Base-by-base conservation (phyloP, 805 yeast species). In the Starmerella riodocensis region DNA sequence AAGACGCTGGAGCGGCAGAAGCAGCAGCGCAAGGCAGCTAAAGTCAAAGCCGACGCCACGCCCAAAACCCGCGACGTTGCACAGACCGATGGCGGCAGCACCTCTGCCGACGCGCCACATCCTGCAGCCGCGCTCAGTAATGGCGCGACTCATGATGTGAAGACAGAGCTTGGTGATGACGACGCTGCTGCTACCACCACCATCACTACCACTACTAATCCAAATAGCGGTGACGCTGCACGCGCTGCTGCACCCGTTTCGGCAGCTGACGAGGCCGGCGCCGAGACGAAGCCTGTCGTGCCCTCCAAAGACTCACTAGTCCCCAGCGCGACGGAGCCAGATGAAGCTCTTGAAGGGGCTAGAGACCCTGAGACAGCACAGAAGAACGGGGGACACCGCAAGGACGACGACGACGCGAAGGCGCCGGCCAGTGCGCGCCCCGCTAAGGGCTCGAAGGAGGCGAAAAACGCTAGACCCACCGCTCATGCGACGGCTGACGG, bases 1-100 rank as follows among this genome's bases (percentile, higher is more conserved):
- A 37, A 42, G 29, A 32, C 25, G 19, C 29, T 29, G 22, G 46
- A 44, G 37, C 36, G 47, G 17, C 33, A 33, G 37, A 21, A 20
- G 18, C 27, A 18, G 29, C 41, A 41, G 13, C 18, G n/a, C 14
- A 23, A 36, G 27, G 8, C n/a, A 14, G 25, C 34, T 9, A n/a
- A 11, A 6, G n/a, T 6, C 17, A 6, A n/a, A 23, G 25, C 7
- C 22, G 27, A n/a, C 17, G 34, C 22, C 23, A 6, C 23, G 14
- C 21, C 27, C 17, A 27, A 37, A 13, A 39, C 39, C 19, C 36
- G 43, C 19, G 21, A 4, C 6, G 13, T 12, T 4, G 24, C 30
- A 18, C 11, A 12, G 21, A 28, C 12, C 16, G n/a, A 11, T 7
- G 17, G 28, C 26, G 26, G 17, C 24, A 12, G 16, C 2, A 21